These are phyloP conservation scores for Pugionium cornutum DNA, from an alignment of 345 rosid species.

Conservation along the genomic window DNA sequence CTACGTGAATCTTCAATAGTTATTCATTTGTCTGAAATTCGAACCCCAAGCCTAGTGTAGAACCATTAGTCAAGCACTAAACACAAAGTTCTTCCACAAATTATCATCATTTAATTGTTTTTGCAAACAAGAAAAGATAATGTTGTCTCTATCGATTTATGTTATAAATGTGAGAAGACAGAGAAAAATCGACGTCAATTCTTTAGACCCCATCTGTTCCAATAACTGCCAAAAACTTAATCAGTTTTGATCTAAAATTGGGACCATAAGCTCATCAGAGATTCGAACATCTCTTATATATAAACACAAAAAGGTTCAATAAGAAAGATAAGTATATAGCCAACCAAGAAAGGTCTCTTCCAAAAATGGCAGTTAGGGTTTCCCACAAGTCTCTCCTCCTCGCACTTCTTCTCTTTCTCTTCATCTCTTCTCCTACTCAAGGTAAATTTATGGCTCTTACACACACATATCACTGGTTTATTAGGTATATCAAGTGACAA, in stretches of 20 bases:
- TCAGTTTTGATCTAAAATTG: slow-evolving; percentile 33
- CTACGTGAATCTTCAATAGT: too few species aligned
- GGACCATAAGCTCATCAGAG: slow-evolving; percentile 36
- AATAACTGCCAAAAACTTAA: slow-evolving; percentile 39
- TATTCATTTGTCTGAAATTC: too few species aligned
- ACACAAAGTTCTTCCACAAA: too few species aligned
- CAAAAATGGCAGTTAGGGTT: slow-evolving; percentile 42
- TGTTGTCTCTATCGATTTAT: slow-evolving; percentile 30
- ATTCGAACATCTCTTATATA: slow-evolving; percentile 37
- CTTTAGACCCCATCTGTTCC: slow-evolving; percentile 39
- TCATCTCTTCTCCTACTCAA: slow-evolving; percentile 28
- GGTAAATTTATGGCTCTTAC: slow-evolving; percentile 28
- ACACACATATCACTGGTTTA: not conserved
- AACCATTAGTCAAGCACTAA: too few species aligned
- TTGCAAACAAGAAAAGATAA: not conserved
- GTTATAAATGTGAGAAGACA: slow-evolving; percentile 37
- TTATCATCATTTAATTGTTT: not conserved
- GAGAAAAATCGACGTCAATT: slow-evolving; percentile 33
- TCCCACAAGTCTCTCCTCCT: slow-evolving; percentile 34
- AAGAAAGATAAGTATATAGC: slow-evolving; percentile 14
- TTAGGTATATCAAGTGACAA: slow-evolving; percentile 12
- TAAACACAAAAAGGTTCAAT: slow-evolving; percentile 39
- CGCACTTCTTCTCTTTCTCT: slow-evolving; percentile 33
- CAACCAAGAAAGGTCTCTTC: slow-evolving; percentile 12
- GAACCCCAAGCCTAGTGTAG: too few species aligned